Conservation (phyloP, 495 filamentous ascomycete genomes). For the Neurospora discreta region DNA sequence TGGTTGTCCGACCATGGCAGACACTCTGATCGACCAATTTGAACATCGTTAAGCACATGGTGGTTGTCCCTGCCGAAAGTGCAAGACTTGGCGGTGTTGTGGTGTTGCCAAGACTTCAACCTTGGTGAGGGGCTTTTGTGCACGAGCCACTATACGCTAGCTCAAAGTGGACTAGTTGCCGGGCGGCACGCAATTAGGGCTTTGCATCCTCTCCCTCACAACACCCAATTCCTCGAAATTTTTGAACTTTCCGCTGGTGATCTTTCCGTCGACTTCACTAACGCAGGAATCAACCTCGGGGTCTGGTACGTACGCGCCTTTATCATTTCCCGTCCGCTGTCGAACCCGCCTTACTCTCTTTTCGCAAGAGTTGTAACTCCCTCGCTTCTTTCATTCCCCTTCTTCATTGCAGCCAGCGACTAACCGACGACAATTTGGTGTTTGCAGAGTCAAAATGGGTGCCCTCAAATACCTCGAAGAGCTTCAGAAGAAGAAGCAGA, state of each 20-base stretch:
- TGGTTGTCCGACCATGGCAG: background rate
- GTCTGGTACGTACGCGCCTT: conserved; percentile 13
- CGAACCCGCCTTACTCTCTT: background rate
- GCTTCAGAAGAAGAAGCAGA: conserved; percentile 99
- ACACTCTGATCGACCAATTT: background rate
- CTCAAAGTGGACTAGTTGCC: conserved; percentile 1
- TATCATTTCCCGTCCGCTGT: background rate
- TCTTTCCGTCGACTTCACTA: conserved; percentile 17
- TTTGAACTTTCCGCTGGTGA: conserved; percentile 14
- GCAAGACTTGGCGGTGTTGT: background rate
- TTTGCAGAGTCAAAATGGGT: conserved; percentile 55
- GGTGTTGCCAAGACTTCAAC: background rate
- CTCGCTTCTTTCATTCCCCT: background rate
- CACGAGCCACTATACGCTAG: conserved; percentile 3
- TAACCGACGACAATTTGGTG: background rate
- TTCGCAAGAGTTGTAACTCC: background rate
- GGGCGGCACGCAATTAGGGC: conserved; percentile 18
- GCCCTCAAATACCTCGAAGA: conserved; percentile 99
- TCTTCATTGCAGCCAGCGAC: background rate
- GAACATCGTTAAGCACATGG: background rate
- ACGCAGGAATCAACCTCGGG: conserved; percentile 20
- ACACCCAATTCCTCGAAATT: conserved; percentile 16
- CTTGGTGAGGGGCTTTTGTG: conserved; percentile 3
- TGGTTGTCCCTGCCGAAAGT: background rate
- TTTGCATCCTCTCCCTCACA: conserved; percentile 16